Conservation (phyloP, 306 rosid species). For the Acmispon strigosus region DNA sequence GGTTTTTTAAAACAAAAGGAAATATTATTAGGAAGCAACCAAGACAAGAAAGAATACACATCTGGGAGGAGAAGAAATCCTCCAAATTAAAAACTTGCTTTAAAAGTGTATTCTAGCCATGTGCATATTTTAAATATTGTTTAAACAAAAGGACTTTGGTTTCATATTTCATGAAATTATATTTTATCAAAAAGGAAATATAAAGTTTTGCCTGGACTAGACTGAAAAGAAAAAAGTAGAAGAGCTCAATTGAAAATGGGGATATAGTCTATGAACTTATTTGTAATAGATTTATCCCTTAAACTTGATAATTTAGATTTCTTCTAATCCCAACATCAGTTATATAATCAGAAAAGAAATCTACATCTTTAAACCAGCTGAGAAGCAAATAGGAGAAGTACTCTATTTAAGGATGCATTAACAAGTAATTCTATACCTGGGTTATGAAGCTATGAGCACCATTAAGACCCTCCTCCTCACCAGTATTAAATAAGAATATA, state of each 20-base stretch:
- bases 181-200: not conserved
- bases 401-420: constrained; percentile 4
- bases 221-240: not conserved
- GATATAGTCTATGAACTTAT: not conserved
- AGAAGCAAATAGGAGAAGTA: not conserved
- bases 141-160: not conserved
- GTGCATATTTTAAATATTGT: no score
- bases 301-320: not conserved
- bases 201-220: not conserved
- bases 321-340: constrained; percentile 14
- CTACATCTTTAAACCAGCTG: not conserved
- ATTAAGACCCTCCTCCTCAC: constrained; percentile 94
- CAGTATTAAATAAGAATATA: constrained; percentile 89
- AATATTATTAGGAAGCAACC: not conserved
- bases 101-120: not conserved
- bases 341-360: not conserved
- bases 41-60: not conserved
- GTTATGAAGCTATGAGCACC: constrained; percentile 98
- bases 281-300: not conserved
- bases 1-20: not conserved
- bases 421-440: constrained; percentile 56
- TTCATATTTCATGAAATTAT: not conserved
- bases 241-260: not conserved
- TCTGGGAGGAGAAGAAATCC: not conserved
- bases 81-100: not conserved